These are phyloP conservation scores for Dendryphion nanum DNA, from an alignment of 2,329 filamentous ascomycete genomes.

Conservation along the genomic window DNA sequence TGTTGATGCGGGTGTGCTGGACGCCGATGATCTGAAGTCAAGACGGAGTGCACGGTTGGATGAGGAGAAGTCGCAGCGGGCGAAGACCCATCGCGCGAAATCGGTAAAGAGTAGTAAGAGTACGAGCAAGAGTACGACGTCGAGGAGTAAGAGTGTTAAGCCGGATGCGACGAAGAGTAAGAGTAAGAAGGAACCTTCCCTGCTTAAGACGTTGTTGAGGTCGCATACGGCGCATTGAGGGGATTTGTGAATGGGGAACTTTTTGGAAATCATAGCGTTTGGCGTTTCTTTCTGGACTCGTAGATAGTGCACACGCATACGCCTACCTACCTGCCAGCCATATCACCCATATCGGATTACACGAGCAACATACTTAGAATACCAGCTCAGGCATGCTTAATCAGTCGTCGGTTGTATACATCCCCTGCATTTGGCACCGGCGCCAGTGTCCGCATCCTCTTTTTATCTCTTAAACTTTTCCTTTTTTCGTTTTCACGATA, in stretches of 20 bases:
- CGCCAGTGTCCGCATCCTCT: too few species aligned
- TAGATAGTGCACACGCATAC: too few species aligned
- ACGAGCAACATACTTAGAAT: too few species aligned
- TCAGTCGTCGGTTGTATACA: too few species aligned
- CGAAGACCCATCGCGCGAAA: conserved; percentile 29
- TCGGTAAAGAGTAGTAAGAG: conserved; percentile 28
- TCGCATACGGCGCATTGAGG: conserved; percentile 23
- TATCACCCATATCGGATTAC: too few species aligned
- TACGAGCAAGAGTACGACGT: conserved; percentile 19
- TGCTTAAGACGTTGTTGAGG: conserved; percentile 44
- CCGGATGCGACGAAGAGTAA: conserved; percentile 30
- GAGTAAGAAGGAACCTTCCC: conserved; percentile 45
- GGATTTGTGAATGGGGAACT: too few species aligned
- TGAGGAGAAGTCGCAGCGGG: conserved; percentile 20
- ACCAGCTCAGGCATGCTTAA: too few species aligned
- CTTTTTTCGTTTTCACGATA: too few species aligned
- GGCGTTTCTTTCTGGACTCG: conserved; percentile 6
- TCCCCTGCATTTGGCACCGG: too few species aligned
- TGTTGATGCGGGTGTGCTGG: conserved; percentile 46
- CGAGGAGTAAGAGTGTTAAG: conserved; percentile 20
- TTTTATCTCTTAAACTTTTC: too few species aligned
- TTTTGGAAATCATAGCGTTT: conserved; percentile 11
- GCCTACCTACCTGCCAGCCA: too few species aligned
- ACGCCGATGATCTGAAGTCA: conserved; percentile 48
- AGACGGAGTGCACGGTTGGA: conserved; percentile 25